Conservation (phyloP, 129 eudicot genomes). For the Flaveria sonorensis region DNA sequence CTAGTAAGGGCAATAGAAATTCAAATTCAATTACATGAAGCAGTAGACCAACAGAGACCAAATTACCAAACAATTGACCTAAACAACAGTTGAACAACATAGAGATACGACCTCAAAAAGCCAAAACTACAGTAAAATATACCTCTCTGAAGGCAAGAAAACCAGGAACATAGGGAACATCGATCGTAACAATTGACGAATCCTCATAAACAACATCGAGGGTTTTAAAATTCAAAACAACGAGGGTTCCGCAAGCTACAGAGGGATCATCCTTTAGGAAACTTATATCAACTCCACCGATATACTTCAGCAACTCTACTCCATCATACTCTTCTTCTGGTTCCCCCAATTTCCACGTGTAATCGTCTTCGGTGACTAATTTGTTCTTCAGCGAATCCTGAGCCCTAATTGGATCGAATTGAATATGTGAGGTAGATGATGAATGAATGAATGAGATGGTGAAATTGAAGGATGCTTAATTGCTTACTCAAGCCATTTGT, state of each 20-base stretch:
- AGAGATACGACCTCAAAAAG: not conserved
- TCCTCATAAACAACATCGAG: slow-evolving; percentile 71
- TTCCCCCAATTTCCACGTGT: slow-evolving; percentile 58
- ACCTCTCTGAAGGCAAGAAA: slow-evolving; percentile 98
- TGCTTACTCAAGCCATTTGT: slow-evolving; percentile 34
- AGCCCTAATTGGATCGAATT: slow-evolving; percentile 46
- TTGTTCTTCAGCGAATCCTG: slow-evolving; percentile 64
- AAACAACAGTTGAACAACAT: not conserved
- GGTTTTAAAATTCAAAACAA: slow-evolving; percentile 66
- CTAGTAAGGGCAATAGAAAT: not conserved
- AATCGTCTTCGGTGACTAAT: slow-evolving; percentile 58
- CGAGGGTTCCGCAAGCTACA: slow-evolving; percentile 82
- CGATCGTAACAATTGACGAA: slow-evolving; percentile 51
- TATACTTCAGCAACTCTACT: slow-evolving; percentile 52
- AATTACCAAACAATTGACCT: slow-evolving; percentile 1
- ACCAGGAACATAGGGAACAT: slow-evolving; percentile 82
- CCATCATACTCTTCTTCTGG: slow-evolving; percentile 32
- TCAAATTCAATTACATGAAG: not conserved
- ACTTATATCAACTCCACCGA: slow-evolving; percentile 96
- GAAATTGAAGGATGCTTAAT: not conserved
- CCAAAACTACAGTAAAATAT: not conserved
- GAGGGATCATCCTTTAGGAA: slow-evolving; percentile 65
- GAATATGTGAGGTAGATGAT: slow-evolving; percentile 12
- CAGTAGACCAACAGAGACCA: slow-evolving; percentile 3
- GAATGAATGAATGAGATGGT: slow-evolving; percentile 7